phyloP scores from a whole-genome alignment of 2,329 filamentous ascomycete genomes.

The Ceratocystis huliohia region DNA sequence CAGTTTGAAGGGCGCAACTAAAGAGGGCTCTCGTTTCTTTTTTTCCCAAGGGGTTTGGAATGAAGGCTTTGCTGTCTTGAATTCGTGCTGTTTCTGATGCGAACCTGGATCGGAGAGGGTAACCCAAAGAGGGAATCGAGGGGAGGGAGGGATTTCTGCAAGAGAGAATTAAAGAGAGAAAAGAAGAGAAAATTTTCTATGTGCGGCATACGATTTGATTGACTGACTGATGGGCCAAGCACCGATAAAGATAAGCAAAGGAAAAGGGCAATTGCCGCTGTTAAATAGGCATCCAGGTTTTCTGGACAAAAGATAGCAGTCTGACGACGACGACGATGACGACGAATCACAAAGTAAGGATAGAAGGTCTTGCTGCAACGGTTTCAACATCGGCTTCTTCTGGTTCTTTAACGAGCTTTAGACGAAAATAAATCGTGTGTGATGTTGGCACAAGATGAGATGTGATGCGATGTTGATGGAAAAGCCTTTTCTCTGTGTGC shows the following conservation, averaged over 20 bases:
- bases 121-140: neutral
- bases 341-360: neutral
- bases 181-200: neutral
- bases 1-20: neutral
- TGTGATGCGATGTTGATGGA: neutral
- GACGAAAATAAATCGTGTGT: neutral
- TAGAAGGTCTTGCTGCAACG: neutral
- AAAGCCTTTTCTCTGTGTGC: neutral
- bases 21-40: neutral
- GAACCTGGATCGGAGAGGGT: neutral
- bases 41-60: neutral
- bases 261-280: neutral
- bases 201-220: neutral
- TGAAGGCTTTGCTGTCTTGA: slow-evolving; percentile 1
- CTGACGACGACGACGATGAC: neutral
- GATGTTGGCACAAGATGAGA: slow-evolving; percentile 1
- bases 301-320: neutral
- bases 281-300: neutral
- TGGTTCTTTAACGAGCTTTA: neutral
- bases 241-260: neutral
- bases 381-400: neutral
- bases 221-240: neutral
- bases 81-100: neutral
- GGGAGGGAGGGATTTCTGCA: neutral
- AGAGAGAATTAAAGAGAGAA: neutral